Evolutionary conservation across 73 alveolate genomes (phyloP).

Genomic region (Stentor roeselii): DNA sequence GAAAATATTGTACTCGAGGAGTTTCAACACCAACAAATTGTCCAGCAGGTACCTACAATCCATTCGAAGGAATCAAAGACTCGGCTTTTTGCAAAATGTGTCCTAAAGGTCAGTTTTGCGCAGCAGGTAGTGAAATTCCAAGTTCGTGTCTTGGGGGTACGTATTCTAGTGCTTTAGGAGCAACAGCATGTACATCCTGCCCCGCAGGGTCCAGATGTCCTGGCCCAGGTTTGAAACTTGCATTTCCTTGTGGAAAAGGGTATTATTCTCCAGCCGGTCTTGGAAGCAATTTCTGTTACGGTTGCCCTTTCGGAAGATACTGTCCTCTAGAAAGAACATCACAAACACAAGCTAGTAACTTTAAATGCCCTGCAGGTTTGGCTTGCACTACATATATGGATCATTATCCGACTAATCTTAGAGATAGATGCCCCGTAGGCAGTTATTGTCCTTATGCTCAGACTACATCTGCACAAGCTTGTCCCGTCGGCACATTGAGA

Average conservation of each 20-base stretch:
- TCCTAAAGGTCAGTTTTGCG: conserved; percentile 40
- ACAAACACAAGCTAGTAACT: conserved; percentile 23
- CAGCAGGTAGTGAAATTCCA: not conserved
- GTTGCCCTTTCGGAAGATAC: conserved; percentile 43
- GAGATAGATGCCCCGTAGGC: conserved; percentile 51
- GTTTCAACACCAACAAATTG: conserved; percentile 30
- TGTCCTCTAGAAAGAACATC: conserved; percentile 33
- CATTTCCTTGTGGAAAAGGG: conserved; percentile 36
- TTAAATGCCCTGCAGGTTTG: conserved; percentile 66
- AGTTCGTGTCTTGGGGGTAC: not conserved
- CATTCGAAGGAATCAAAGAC: conserved; percentile 17
- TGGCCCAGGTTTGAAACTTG: conserved; percentile 22
- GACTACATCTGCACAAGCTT: not conserved
- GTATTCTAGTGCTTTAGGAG: not conserved
- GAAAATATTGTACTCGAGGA: conserved; percentile 55
- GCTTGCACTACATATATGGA: conserved; percentile 62
- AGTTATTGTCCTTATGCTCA: not conserved
- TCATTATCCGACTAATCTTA: conserved; percentile 22
- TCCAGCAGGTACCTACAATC: conserved; percentile 48
- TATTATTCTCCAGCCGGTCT: not conserved
- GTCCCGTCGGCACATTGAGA: not conserved
- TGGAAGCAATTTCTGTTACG: conserved; percentile 31
- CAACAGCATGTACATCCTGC: conserved; percentile 35
- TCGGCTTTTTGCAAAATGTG: conserved; percentile 31
- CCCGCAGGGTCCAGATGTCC: conserved; percentile 58